Evolutionary conservation across 2,329 filamentous ascomycete species (phyloP).

Genomic region (Trichophyton simii): DNA sequence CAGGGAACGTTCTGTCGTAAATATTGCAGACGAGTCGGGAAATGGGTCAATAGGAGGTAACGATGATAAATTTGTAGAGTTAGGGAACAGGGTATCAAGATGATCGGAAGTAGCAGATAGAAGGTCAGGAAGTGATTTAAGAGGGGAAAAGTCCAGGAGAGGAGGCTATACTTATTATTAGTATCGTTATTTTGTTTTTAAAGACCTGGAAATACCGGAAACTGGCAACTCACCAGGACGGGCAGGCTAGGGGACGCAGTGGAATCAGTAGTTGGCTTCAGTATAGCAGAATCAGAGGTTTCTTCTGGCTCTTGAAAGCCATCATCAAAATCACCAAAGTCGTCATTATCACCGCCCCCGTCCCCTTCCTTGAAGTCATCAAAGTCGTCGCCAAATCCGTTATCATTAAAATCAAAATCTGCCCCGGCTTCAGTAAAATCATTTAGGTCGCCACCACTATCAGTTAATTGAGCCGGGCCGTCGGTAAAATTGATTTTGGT

Average conservation of each 20-base stretch:
- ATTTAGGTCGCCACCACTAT: constrained; percentile 43
- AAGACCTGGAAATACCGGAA: background rate
- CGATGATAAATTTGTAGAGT: constrained; percentile 25
- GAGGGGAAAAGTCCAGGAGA: constrained; percentile 42
- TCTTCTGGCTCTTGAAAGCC: constrained; percentile 45
- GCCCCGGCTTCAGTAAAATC: constrained; percentile 29
- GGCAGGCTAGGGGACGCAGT: background rate
- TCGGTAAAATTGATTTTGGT: constrained; percentile 25
- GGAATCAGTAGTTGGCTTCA: background rate
- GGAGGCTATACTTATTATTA: constrained; percentile 20
- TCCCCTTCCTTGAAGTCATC: constrained; percentile 42
- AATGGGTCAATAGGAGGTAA: constrained; percentile 30
- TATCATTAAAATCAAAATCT: constrained; percentile 45
- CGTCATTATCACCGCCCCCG: constrained; percentile 39
- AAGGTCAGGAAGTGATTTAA: constrained; percentile 35
- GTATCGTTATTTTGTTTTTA: background rate
- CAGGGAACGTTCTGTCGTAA: constrained; percentile 72
- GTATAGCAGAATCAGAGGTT: background rate
- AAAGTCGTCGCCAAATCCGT: constrained; percentile 52
- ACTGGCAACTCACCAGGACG: background rate
- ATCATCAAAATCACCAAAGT: constrained; percentile 55
- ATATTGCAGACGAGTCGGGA: constrained; percentile 44
- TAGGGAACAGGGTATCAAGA: constrained; percentile 35
- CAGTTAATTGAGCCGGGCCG: constrained; percentile 19
- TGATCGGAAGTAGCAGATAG: constrained; percentile 26